A percentile compares a stretch with the other conserved stretches of the same genome.
These are phyloP conservation scores for Cenchrus fungigraminus DNA, from an alignment of 176 grass and related monocot species.

Conservation along the genomic window DNA sequence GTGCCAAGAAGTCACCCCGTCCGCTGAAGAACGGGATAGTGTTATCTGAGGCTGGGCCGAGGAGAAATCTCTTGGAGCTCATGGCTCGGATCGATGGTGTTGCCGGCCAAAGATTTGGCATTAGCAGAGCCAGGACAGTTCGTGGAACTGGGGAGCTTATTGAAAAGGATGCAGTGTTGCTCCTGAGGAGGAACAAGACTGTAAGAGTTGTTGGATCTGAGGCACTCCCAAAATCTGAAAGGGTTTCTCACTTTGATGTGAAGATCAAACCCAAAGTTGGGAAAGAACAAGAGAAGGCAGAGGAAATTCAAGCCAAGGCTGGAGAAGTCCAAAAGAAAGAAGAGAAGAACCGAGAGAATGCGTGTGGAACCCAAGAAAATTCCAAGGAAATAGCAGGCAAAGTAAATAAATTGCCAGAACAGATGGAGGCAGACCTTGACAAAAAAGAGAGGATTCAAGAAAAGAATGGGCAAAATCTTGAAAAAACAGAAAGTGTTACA, in stretches of 20 bases:
- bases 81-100: conserved; percentile 77
- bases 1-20: conserved; percentile 59
- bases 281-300: conserved; percentile 37
- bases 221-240: conserved; percentile 37
- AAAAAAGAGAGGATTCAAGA: conserved; percentile 32
- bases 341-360: conserved; percentile 23
- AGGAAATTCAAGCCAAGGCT: background rate
- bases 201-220: conserved; percentile 50
- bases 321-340: background rate
- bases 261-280: conserved; percentile 30
- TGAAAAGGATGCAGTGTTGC: conserved; percentile 51
- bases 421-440: background rate
- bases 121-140: conserved; percentile 51
- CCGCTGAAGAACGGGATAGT: conserved; percentile 58
- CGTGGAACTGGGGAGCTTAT: conserved; percentile 37
- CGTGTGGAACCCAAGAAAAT: background rate
- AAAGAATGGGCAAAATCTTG: background rate
- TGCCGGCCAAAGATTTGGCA: conserved; percentile 50
- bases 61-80: conserved; percentile 88
- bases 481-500: background rate
- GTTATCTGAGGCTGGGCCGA: conserved; percentile 53
- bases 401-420: background rate
- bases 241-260: conserved; percentile 32
- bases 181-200: conserved; percentile 61
- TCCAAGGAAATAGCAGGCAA: background rate